A percentile compares a stretch with the other conserved stretches of the same genome.
Conservation (phyloP, 2,329 filamentous ascomycete genomes). For the Aspergillus spinulosporus region DNA sequence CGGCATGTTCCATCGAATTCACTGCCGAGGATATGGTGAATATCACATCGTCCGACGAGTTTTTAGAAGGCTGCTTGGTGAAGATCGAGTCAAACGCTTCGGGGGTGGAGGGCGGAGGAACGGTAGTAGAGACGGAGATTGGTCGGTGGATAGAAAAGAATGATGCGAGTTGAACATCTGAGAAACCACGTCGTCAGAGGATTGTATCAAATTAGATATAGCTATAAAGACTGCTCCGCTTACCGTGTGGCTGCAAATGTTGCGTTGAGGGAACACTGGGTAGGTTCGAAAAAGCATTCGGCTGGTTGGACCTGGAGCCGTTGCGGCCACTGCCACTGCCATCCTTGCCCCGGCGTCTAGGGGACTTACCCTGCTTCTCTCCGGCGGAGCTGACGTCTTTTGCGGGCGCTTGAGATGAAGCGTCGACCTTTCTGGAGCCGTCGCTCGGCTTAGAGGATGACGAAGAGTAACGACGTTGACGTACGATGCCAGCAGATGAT, state of each 20-base stretch:
- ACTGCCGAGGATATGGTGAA: slow-evolving; percentile 60
- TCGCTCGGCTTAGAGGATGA: slow-evolving; percentile 52
- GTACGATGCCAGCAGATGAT: slow-evolving; percentile 36
- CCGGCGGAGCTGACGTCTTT: slow-evolving; percentile 42
- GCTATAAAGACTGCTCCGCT: slow-evolving; percentile 15
- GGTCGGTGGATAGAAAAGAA: slow-evolving; percentile 97
- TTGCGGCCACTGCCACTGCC: slow-evolving; percentile 31
- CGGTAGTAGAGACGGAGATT: slow-evolving; percentile 80
- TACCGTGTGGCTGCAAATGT: slow-evolving; percentile 51
- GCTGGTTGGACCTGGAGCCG: slow-evolving; percentile 39
- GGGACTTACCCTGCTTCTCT: slow-evolving; percentile 37
- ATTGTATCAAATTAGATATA: not conserved
- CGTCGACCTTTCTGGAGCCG: slow-evolving; percentile 44
- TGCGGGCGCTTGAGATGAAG: slow-evolving; percentile 40
- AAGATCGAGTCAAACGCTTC: slow-evolving; percentile 86
- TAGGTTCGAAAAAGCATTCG: slow-evolving; percentile 44
- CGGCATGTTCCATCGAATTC: slow-evolving; percentile 44
- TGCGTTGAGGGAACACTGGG: slow-evolving; percentile 53
- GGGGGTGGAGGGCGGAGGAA: slow-evolving; percentile 70
- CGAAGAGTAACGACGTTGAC: slow-evolving; percentile 51
- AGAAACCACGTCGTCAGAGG: not conserved
- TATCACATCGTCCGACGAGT: slow-evolving; percentile 59
- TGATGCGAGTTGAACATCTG: slow-evolving; percentile 82
- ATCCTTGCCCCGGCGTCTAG: slow-evolving; percentile 40
- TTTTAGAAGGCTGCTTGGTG: slow-evolving; percentile 53